Conservation (phyloP, 768 basidiomycete genomes). For the Trametes gibbosa region DNA sequence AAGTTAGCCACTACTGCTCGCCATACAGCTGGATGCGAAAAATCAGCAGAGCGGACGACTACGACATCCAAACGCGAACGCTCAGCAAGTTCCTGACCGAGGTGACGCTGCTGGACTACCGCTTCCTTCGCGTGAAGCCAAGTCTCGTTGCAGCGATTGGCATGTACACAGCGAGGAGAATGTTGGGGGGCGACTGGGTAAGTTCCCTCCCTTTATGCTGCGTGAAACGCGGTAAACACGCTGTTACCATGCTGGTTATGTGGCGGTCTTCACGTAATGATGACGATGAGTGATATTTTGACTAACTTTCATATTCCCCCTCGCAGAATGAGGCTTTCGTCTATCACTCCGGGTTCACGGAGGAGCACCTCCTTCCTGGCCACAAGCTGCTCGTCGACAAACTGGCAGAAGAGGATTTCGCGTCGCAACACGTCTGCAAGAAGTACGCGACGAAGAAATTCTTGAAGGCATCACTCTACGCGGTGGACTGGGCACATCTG, state of each 20-base stretch:
- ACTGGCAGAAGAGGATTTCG: constrained; percentile 75
- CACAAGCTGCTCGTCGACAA: constrained; percentile 81
- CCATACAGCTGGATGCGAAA: constrained; percentile 99
- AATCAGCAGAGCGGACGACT: constrained; percentile 98
- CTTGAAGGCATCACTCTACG: constrained; percentile 83
- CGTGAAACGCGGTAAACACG: constrained; percentile 14
- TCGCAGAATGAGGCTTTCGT: constrained; percentile 85
- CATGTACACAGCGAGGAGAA: constrained; percentile 93
- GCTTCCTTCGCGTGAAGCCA: constrained; percentile 91
- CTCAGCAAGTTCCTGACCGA: constrained; percentile 97
- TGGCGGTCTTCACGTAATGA: constrained; percentile 21
- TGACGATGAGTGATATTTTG: constrained; percentile 28
- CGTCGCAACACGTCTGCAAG: constrained; percentile 85
- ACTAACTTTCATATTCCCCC: constrained; percentile 17
- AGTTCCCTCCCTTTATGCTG: constrained; percentile 36
- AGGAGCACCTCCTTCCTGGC: constrained; percentile 80
- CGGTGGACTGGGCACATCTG: constrained; percentile 68
- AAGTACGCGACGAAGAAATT: constrained; percentile 99
- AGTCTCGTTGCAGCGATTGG: constrained; percentile 92
- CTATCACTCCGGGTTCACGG: constrained; percentile 89
- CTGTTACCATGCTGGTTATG: constrained; percentile 14
- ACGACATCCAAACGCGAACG: constrained; percentile 96
- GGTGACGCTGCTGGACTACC: constrained; percentile 88
- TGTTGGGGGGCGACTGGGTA: constrained; percentile 97
- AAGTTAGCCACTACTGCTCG: constrained; percentile 95